Conservation (phyloP, 352 stramenopile species). For the Globisporangium lucens region DNA sequence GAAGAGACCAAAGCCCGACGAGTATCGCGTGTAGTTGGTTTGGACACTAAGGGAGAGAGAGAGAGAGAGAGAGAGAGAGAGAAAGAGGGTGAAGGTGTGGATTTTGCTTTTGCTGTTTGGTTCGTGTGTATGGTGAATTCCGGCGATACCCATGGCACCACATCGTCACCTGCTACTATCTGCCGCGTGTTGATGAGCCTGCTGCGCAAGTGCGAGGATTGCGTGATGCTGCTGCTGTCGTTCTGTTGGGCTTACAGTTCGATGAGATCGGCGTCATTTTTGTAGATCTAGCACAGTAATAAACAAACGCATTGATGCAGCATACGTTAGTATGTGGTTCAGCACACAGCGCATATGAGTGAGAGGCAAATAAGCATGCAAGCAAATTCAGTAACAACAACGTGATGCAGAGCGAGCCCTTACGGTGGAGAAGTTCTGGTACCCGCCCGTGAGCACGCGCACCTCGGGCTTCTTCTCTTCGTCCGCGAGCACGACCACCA, state of each 20-base stretch:
- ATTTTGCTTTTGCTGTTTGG: background rate
- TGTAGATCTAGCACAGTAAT: slow-evolving; percentile 16
- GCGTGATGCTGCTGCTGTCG: background rate
- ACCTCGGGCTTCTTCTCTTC: slow-evolving; percentile 45
- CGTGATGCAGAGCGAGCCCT: background rate
- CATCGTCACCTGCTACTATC: background rate
- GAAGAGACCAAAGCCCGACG: slow-evolving; percentile 39
- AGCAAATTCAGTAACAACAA: background rate
- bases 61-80: slow-evolving; percentile 2
- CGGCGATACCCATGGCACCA: background rate
- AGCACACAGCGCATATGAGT: background rate
- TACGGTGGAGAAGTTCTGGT: slow-evolving; percentile 62
- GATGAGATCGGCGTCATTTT: slow-evolving; percentile 23
- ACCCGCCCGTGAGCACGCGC: slow-evolving; percentile 70
- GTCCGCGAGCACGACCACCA: slow-evolving; percentile 49
- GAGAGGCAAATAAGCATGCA: background rate
- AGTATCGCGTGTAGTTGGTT: slow-evolving; percentile 45
- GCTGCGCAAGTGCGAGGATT: background rate
- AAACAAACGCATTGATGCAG: background rate
- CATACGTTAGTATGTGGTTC: background rate
- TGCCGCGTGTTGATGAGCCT: background rate
- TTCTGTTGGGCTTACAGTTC: slow-evolving; percentile 9
- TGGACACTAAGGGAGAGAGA: background rate
- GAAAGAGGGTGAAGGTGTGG: background rate
- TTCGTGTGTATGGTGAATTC: background rate